A percentile compares a stretch with the other conserved stretches of the same genome.
Conservation (phyloP, 2,329 filamentous ascomycete species). For the Colletotrichum sp. region DNA sequence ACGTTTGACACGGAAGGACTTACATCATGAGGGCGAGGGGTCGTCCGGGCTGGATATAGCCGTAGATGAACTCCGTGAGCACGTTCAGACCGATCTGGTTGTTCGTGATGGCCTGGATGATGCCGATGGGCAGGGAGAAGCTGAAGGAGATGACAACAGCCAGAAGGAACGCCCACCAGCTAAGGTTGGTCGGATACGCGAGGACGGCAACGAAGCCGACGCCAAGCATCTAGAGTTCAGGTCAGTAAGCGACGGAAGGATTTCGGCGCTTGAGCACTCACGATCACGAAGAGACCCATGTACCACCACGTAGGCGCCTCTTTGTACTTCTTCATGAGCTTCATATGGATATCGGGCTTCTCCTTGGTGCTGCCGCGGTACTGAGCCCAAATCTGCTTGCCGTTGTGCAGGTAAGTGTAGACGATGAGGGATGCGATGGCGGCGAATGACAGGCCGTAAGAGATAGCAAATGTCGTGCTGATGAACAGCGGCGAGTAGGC, state of each 20-base stretch:
- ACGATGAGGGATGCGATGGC: slow-evolving; percentile 73
- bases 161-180: slow-evolving; percentile 76
- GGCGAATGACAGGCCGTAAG: slow-evolving; percentile 76
- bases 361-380: slow-evolving; percentile 64
- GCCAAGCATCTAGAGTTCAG: slow-evolving; percentile 49
- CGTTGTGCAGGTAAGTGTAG: slow-evolving; percentile 70
- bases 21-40: slow-evolving; percentile 78
- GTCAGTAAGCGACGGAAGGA: background rate
- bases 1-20: slow-evolving; percentile 18
- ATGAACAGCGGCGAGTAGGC: slow-evolving; percentile 73
- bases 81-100: slow-evolving; percentile 77
- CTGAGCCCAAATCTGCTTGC: slow-evolving; percentile 69
- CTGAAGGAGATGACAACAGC: slow-evolving; percentile 67
- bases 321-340: slow-evolving; percentile 66
- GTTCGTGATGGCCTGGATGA: slow-evolving; percentile 73
- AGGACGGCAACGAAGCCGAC: slow-evolving; percentile 61
- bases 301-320: slow-evolving; percentile 72
- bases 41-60: slow-evolving; percentile 76
- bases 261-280: slow-evolving; percentile 35
- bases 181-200: slow-evolving; percentile 69
- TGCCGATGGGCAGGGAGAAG: slow-evolving; percentile 71
- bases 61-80: slow-evolving; percentile 75
- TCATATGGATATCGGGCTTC: slow-evolving; percentile 69
- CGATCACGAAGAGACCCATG: slow-evolving; percentile 59
- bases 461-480: slow-evolving; percentile 73